Percentiles rank a stretch among this genome's conserved stretches.
Conservation (phyloP, 176 grass and related monocot genomes). For the Avena insularis region DNA sequence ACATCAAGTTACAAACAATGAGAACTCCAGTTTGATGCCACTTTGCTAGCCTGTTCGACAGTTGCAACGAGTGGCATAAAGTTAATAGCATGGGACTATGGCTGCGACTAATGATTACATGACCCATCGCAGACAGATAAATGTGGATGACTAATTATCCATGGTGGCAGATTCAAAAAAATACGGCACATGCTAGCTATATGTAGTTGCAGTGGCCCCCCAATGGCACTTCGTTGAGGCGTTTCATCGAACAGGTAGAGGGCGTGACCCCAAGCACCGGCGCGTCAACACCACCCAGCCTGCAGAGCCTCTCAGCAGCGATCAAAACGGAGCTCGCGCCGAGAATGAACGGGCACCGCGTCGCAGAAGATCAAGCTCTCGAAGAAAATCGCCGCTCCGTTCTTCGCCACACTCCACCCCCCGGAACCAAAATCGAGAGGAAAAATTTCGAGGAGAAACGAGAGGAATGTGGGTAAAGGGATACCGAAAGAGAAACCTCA, state of each 20-base stretch:
- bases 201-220: not conserved
- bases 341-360: not conserved
- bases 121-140: not conserved
- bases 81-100: not conserved
- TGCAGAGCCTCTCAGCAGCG: not conserved
- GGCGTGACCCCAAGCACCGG: not conserved
- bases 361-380: not conserved
- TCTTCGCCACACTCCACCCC: not conserved
- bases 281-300: not conserved
- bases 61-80: not conserved
- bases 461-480: not conserved
- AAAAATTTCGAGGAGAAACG: not conserved
- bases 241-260: conserved; percentile 35
- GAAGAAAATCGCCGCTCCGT: not conserved
- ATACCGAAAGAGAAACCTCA: not conserved
- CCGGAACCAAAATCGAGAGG: not conserved
- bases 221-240: not conserved
- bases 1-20: not conserved
- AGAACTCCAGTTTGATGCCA: not conserved
- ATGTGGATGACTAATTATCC: not conserved
- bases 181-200: not conserved
- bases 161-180: not conserved
- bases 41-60: not conserved
- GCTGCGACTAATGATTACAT: not conserved
- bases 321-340: not conserved